phyloP scores from a whole-genome alignment of 495 filamentous ascomycete genomes.

The Penicillium taxi region DNA sequence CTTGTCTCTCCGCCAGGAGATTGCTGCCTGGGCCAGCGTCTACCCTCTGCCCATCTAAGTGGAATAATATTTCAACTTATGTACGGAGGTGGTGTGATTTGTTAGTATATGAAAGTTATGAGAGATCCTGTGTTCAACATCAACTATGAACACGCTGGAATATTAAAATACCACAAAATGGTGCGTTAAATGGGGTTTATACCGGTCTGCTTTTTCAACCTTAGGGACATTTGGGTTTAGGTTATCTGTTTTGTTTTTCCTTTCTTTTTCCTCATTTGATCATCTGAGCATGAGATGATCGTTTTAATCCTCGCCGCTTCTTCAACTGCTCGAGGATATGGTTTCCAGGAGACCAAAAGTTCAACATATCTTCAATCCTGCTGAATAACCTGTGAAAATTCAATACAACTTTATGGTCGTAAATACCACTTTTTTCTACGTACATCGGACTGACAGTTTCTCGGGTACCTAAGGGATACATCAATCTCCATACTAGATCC shows the following conservation, averaged over 20 bases:
- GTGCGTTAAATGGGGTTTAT: conserved; percentile 38
- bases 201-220: conserved; percentile 45
- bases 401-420: too few relatives aligned
- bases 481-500: too few relatives aligned
- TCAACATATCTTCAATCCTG: too few relatives aligned
- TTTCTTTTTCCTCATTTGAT: conserved; percentile 9
- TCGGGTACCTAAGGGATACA: too few relatives aligned
- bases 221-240: conserved; percentile 38
- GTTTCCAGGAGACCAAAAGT: conserved; percentile 35
- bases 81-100: conserved; percentile 2
- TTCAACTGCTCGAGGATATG: conserved; percentile 31
- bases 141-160: conserved; percentile 20
- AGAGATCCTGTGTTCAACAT: conserved; percentile 26
- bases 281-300: conserved; percentile 27
- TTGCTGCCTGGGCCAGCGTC: conserved; percentile 74
- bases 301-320: conserved; percentile 23
- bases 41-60: conserved; percentile 84
- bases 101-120: conserved; percentile 17
- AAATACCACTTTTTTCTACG: too few relatives aligned
- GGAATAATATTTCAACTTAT: conserved; percentile 1
- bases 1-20: conserved; percentile 76
- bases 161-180: conserved; percentile 21
- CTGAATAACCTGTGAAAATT: too few relatives aligned
- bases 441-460: too few relatives aligned
- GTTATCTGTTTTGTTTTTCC: conserved; percentile 10